phyloP scores from a whole-genome alignment of 306 rosid species.

The Lupinus albus region DNA sequence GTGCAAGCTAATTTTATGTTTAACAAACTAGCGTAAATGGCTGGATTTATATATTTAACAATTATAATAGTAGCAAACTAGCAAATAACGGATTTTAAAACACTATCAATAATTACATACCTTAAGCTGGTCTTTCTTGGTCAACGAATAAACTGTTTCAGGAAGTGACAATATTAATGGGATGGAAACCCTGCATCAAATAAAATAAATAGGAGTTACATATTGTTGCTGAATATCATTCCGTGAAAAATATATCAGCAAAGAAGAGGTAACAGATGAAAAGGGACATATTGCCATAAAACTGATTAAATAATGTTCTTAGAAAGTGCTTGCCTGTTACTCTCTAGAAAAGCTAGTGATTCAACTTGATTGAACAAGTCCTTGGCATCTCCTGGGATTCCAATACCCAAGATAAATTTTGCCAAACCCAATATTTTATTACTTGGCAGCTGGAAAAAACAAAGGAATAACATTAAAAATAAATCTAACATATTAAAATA shows the following conservation, averaged over 20 bases:
- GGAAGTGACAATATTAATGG: constrained; percentile 89
- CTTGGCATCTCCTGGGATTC: constrained; percentile 88
- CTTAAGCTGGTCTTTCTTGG: constrained; percentile 78
- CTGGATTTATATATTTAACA: too few relatives aligned
- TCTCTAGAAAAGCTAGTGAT: constrained; percentile 78
- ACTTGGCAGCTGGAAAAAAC: constrained; percentile 70
- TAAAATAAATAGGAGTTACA: constrained; percentile 35
- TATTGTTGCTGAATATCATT: constrained; percentile 8
- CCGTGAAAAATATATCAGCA: constrained; percentile 11
- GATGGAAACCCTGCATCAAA: constrained; percentile 66
- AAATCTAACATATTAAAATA: constrained; percentile 18
- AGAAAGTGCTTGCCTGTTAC: constrained; percentile 63
- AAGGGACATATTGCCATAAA: constrained; percentile 14
- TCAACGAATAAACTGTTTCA: constrained; percentile 78
- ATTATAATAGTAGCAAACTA: background rate
- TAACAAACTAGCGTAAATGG: too few relatives aligned
- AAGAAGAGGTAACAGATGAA: constrained; percentile 27
- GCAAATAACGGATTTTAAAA: constrained; percentile 20
- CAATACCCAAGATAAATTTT: constrained; percentile 86
- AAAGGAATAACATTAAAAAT: constrained; percentile 46
- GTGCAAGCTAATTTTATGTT: too few relatives aligned
- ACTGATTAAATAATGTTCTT: constrained; percentile 7
- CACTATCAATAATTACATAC: constrained; percentile 45
- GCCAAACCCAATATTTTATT: constrained; percentile 88
- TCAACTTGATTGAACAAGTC: constrained; percentile 91